phyloP scores from a whole-genome alignment of 164 flowering plant species.

The Platanus orientalis region DNA sequence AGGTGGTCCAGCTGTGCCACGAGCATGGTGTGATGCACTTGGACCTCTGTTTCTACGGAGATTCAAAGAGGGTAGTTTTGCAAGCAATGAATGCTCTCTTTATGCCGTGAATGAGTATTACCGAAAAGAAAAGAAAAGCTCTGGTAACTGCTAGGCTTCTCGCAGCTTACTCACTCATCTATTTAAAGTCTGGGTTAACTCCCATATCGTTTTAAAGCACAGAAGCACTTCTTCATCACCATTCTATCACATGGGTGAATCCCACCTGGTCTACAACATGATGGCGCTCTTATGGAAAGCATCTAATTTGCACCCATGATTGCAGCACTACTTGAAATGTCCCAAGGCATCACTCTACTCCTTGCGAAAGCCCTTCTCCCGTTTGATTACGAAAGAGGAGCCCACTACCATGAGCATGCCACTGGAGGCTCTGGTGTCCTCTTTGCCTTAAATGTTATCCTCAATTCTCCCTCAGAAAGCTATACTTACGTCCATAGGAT shows the following conservation, averaged over 20 bases:
- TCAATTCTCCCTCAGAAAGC: constrained; percentile 62
- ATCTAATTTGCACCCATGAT: constrained; percentile 76
- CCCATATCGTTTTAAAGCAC: too few species aligned
- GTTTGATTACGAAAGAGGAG: constrained; percentile 52
- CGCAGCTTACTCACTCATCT: too few species aligned
- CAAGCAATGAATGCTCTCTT: too few species aligned
- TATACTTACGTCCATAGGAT: constrained; percentile 70
- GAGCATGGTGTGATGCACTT: too few species aligned
- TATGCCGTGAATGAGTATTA: too few species aligned
- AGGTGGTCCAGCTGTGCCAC: too few species aligned
- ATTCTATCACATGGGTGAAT: constrained; percentile 78
- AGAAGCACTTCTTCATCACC: constrained; percentile 77
- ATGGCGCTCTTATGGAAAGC: constrained; percentile 95
- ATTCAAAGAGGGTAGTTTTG: too few species aligned
- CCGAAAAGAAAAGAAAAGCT: too few species aligned
- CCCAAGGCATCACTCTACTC: constrained; percentile 77
- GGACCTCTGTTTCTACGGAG: too few species aligned
- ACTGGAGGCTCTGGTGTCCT: constrained; percentile 96
- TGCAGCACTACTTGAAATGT: constrained; percentile 58
- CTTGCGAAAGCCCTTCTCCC: constrained; percentile 64
- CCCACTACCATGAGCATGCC: constrained; percentile 67
- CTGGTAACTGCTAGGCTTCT: too few species aligned
- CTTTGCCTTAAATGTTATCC: constrained; percentile 92
- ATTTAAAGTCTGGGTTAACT: too few species aligned
- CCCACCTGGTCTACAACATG: constrained; percentile 97